Base-by-base conservation (phyloP, 1,139 yeast genomes). In the Yamadazyma triangularis region DNA sequence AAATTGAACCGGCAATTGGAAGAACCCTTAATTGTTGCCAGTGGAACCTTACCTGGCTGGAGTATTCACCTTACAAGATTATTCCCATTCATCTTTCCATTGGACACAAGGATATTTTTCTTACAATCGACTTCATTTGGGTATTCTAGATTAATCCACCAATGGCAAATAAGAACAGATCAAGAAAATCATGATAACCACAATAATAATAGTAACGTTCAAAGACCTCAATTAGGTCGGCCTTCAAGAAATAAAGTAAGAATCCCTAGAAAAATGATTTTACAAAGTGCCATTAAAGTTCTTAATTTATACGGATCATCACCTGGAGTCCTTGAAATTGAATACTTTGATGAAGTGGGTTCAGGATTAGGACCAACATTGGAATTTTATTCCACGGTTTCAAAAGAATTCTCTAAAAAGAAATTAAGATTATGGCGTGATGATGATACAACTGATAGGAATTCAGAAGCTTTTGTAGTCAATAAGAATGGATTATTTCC, bases 311-410 rank as follows among this genome's bases (percentile, higher is more conserved):
- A 87, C 53, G 95, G 95, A 0, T 61, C 87, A 0, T 73, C 82
- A 12, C 91, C 96, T 0, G 84, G 88, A 23, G 68, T 86, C 6
- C 61, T 91, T 27, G 97, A 91, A 47, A 80, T 91, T 36, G 96
- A 89, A 51, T 91, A 84, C 48, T 79, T 73, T 43, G 89, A 83
- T 45, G 98, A 91, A 52, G 96, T 74, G n/a, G 98, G 98, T 9
- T 82, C 96, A 1, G 98, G 98, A 0, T 60, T 88, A 30, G 98
- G 98, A 0, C 98, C 98, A 2, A 91, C 98, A 0, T 65, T 89
- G 39, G 98, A 91, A 54, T 91, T 91, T 50, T 91, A 87, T 51
- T 78, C 96, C 0, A 64, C 72, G 10, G 91, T 86, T 4, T 87
- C 96, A 0, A 76, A 66, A 39, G 91, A 82, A 39, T 87, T 64